Evolutionary conservation across 352 stramenopile species (phyloP), one percentile per base, ranked within the genome.

Genomic region (Pythium rhizo-oryzae): DNA sequence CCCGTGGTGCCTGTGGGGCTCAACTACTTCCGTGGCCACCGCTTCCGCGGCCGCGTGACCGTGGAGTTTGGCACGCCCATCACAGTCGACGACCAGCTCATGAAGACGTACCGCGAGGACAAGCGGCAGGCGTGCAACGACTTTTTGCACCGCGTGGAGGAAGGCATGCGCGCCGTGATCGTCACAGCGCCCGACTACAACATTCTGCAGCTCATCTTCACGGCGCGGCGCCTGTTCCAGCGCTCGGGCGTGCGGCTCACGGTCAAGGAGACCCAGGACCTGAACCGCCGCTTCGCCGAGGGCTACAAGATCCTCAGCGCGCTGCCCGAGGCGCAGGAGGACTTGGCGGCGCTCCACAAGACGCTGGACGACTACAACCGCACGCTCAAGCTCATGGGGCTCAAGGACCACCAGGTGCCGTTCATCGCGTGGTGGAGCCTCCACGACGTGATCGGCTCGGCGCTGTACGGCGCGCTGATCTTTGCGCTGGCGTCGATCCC

Each of bases 181-280:
- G 96, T 99, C 21, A 98, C 96, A 19, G 95, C 97, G 41, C 95
- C 97, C n/a, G 96, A 98, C 82, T 99, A 99, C 79, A 93, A 98
- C 62, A 95, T 94, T 24, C 82, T 99, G 70, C 93, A 99, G 81
- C 71, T 98, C 15, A 90, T 99, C 49, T 93, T 99, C 78, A 98
- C 96, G 28, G 96, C 95, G 23, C 84, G 98, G 56, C 89, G 97
- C 58, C 78, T 99, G 25, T 99, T 97, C 68, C 92, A 98, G 72
- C 87, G 89, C 58, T 94, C 91, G 50, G 85, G 91, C 33, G 80
- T 94, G 41, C 85, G 87, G 41, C 62, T 97, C 24, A 89, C 85
- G 11, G 87, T 91, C n/a, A 93, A 96, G 64, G 82, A 97, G 63
- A 98, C 94, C 55, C 85, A 97, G 71, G 90, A 97, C 68, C 63